phyloP scores from a whole-genome alignment of 352 stramenopile genomes.

The Phytophthora kernoviae region DNA sequence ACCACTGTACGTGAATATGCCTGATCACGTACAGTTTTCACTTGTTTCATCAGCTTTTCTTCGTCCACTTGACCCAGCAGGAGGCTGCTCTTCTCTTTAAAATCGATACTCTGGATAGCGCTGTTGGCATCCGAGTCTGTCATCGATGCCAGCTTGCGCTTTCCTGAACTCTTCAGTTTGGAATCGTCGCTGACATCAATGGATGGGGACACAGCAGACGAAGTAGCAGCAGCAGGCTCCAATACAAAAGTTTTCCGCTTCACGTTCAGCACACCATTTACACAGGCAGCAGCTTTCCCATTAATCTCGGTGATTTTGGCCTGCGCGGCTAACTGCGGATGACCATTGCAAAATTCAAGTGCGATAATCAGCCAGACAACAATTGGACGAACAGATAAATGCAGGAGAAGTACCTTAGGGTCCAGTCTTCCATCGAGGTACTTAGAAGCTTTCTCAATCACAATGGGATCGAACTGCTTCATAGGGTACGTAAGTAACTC shows the following conservation, averaged over 20 bases:
- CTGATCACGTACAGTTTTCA: slow-evolving; percentile 60
- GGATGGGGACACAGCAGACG: neutral
- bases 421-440: slow-evolving; percentile 86
- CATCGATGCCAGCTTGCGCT: slow-evolving; percentile 30
- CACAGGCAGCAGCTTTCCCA: slow-evolving; percentile 64
- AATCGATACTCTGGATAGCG: slow-evolving; percentile 50
- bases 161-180: slow-evolving; percentile 31
- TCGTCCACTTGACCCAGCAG: slow-evolving; percentile 79
- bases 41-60: slow-evolving; percentile 75
- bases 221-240: slow-evolving; percentile 22
- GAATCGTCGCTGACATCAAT: slow-evolving; percentile 17
- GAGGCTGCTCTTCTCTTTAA: slow-evolving; percentile 61
- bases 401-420: slow-evolving; percentile 46
- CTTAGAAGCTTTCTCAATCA: slow-evolving; percentile 76
- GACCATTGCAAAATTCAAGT: neutral
- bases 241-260: slow-evolving; percentile 70
- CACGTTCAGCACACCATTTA: slow-evolving; percentile 63
- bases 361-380: neutral
- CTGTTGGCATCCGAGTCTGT: slow-evolving; percentile 18
- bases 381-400: neutral
- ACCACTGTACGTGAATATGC: neutral
- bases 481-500: slow-evolving; percentile 77
- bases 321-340: slow-evolving; percentile 53
- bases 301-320: slow-evolving; percentile 71
- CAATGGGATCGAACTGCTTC: slow-evolving; percentile 69